phyloP scores from a whole-genome alignment of 73 alveolate species.

The Tetrahymena elliotti region DNA sequence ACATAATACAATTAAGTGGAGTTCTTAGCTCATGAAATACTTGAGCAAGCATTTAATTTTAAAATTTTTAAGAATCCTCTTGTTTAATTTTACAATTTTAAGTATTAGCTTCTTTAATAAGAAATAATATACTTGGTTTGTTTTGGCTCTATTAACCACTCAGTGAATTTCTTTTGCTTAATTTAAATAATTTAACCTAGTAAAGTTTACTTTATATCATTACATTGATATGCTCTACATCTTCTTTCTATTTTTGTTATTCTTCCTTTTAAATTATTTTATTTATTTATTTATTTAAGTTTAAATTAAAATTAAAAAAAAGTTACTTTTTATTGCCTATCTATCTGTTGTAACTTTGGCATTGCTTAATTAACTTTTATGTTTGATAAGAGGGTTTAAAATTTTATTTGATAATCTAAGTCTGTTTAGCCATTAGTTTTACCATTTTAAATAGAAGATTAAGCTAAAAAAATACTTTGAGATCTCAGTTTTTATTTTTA shows the following conservation, averaged over 20 bases:
- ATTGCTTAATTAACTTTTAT: neutral
- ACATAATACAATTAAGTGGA: slow-evolving; percentile 11
- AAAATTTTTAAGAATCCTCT: neutral
- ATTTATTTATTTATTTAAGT: no score
- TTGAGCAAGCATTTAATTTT: neutral
- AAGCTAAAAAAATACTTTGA: neutral
- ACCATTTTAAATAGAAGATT: neutral
- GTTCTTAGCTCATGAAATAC: slow-evolving; percentile 31
- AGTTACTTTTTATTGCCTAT: neutral
- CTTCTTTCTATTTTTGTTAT: neutral
- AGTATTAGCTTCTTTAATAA: neutral
- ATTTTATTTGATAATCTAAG: neutral
- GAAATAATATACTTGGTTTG: neutral
- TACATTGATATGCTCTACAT: neutral
- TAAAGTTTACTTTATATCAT: no score
- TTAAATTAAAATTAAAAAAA: no score
- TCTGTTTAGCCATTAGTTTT: neutral
- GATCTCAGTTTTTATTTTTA: neutral
- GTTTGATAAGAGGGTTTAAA: neutral
- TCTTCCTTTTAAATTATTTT: neutral
- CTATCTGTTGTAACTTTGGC: neutral
- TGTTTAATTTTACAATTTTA: neutral
- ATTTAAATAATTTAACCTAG: neutral
- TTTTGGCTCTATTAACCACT: neutral
- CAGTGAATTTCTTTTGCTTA: neutral